Conservation (phyloP, 768 basidiomycete genomes). For the Aureoboletus auriporus region DNA sequence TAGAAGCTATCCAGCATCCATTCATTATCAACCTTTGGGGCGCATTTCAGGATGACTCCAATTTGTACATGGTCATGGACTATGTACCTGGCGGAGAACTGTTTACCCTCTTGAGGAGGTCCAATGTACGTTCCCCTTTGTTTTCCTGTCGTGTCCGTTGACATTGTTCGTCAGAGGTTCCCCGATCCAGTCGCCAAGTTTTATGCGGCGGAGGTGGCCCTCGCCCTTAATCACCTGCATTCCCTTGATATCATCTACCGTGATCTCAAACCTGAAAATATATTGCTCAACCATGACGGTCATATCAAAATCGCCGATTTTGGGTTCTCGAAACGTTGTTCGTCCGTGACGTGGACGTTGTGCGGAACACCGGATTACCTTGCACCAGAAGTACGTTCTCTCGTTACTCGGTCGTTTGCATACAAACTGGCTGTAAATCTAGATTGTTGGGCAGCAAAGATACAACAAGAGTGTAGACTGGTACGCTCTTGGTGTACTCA, state of each 20-base stretch:
- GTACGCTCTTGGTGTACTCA: constrained; percentile 96
- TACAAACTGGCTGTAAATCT: not conserved
- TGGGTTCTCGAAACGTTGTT: constrained; percentile 89
- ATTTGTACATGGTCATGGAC: constrained; percentile 98
- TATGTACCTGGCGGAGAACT: constrained; percentile 96
- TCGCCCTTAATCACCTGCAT: constrained; percentile 90
- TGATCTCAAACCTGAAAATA: constrained; percentile 97
- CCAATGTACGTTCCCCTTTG: constrained; percentile 56
- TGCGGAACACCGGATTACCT: constrained; percentile 97
- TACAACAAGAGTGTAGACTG: constrained; percentile 98
- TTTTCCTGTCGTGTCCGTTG: constrained; percentile 8
- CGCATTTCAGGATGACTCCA: constrained; percentile 84
- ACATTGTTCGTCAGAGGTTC: constrained; percentile 58
- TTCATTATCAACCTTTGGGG: constrained; percentile 98
- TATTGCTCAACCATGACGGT: constrained; percentile 88
- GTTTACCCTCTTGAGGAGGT: constrained; percentile 88
- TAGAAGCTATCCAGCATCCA: constrained; percentile 81
- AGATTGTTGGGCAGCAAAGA: constrained; percentile 77
- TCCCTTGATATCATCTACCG: constrained; percentile 88
- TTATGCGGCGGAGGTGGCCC: constrained; percentile 92
- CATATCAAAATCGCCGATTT: constrained; percentile 98
- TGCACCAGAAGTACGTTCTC: constrained; percentile 76
- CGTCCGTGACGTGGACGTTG: constrained; percentile 88
- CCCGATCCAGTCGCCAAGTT: constrained; percentile 97
- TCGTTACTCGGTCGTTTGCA: constrained; percentile 17